phyloP scores from a whole-genome alignment of 2,329 filamentous ascomycete genomes.

The Trichoderma asperellum region DNA sequence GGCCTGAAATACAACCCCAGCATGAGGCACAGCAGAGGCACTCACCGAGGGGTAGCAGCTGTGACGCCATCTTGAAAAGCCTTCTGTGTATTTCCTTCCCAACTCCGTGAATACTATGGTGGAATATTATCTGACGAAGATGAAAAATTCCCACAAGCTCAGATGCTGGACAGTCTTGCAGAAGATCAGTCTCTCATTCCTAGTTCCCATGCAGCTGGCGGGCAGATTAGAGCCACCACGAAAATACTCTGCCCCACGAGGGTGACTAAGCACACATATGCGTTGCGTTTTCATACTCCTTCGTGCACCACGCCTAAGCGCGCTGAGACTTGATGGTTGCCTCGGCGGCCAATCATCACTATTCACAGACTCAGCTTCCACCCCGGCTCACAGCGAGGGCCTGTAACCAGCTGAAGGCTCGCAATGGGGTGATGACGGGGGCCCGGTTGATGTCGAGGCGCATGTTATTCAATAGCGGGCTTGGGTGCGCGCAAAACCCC shows the following conservation, averaged over 20 bases:
- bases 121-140: background rate
- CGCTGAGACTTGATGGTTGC: conserved; percentile 27
- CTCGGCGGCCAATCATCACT: conserved; percentile 26
- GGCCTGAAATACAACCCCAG: background rate
- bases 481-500: conserved; percentile 28
- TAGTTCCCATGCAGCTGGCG: background rate
- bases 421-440: conserved; percentile 32
- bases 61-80: conserved; percentile 64
- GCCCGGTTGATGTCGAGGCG: conserved; percentile 3
- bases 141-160: background rate
- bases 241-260: conserved; percentile 34
- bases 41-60: conserved; percentile 72
- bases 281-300: background rate
- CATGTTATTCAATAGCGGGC: background rate
- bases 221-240: background rate
- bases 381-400: background rate
- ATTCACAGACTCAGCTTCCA: conserved; percentile 11
- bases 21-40: conserved; percentile 1
- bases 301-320: conserved; percentile 11
- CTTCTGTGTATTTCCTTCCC: background rate
- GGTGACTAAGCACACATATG: conserved; percentile 42
- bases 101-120: background rate
- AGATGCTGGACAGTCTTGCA: background rate
- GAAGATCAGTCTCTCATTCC: conserved; percentile 1
- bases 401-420: background rate